Percentiles rank a stretch among this genome's conserved stretches.
Conservation (phyloP, 2,329 filamentous ascomycete species). For the Fusarium sp. region DNA sequence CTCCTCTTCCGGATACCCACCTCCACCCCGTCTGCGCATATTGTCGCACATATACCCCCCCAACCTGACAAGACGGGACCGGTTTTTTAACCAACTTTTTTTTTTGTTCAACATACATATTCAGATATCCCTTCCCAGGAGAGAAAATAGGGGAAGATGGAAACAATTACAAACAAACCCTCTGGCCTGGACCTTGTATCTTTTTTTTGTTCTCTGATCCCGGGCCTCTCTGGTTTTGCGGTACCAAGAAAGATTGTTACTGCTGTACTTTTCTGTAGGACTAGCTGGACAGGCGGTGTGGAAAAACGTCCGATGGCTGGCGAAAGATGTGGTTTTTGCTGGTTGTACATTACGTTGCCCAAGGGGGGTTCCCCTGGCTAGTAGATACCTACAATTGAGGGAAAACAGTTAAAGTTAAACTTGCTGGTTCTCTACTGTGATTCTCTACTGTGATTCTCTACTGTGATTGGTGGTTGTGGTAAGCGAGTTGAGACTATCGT, state of each 20-base stretch:
- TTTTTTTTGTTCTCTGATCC: constrained; percentile 29
- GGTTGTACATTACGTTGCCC: constrained; percentile 42
- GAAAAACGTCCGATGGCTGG: constrained; percentile 27
- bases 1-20: constrained; percentile 36
- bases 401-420: constrained; percentile 41
- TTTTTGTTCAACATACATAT: constrained; percentile 43
- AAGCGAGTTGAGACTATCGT: neutral
- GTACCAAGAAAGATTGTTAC: constrained; percentile 41
- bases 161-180: constrained; percentile 36
- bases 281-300: constrained; percentile 39
- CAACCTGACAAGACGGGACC: constrained; percentile 29
- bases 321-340: constrained; percentile 32
- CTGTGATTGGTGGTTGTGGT: neutral
- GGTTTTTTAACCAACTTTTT: constrained; percentile 25
- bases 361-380: constrained; percentile 32
- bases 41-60: constrained; percentile 45
- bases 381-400: constrained; percentile 46
- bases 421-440: constrained; percentile 3
- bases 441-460: neutral
- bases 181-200: constrained; percentile 34
- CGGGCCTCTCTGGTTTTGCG: constrained; percentile 34
- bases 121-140: constrained; percentile 29
- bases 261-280: constrained; percentile 44
- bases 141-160: constrained; percentile 29
- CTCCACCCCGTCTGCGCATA: constrained; percentile 36